A percentile compares a stretch with the other conserved stretches of the same genome.
Evolutionary conservation across 176 grass and related monocot species (phyloP).

Genomic region (Puya raimondii): DNA sequence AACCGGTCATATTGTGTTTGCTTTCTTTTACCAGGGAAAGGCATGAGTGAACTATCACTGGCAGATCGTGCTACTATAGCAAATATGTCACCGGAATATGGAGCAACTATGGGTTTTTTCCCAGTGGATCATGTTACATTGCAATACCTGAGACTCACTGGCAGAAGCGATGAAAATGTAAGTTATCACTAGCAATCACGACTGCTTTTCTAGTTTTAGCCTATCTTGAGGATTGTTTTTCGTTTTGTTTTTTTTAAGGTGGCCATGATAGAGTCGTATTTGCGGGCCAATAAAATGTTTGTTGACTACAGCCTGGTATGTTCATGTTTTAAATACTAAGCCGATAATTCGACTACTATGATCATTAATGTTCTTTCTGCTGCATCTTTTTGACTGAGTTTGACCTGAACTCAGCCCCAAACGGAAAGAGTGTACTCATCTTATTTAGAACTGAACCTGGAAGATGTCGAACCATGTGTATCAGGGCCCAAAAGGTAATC

Average conservation of each 20-base stretch:
- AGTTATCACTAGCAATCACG: slow-evolving; percentile 1
- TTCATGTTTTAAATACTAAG: slow-evolving; percentile 6
- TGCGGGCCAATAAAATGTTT: slow-evolving; percentile 90
- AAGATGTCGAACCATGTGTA: slow-evolving; percentile 78
- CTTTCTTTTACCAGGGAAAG: slow-evolving; percentile 41
- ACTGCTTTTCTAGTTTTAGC: slow-evolving; percentile 18
- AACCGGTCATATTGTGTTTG: not conserved
- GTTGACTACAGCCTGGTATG: slow-evolving; percentile 75
- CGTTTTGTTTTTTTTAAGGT: slow-evolving; percentile 44
- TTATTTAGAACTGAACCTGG: slow-evolving; percentile 84
- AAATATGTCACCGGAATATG: slow-evolving; percentile 99
- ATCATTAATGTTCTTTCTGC: not conserved
- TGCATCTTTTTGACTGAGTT: slow-evolving; percentile 21
- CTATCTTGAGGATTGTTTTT: slow-evolving; percentile 8
- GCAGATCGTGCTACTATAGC: slow-evolving; percentile 96
- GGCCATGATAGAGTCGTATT: slow-evolving; percentile 87
- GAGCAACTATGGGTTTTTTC: slow-evolving; percentile 99
- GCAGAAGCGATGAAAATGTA: slow-evolving; percentile 91
- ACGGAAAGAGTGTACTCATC: slow-evolving; percentile 86
- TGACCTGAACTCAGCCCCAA: slow-evolving; percentile 49
- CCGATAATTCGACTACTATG: not conserved
- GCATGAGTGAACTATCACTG: slow-evolving; percentile 77
- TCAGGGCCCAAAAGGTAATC: slow-evolving; percentile 92
- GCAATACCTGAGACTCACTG: slow-evolving; percentile 89
- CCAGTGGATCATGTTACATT: slow-evolving; percentile 77